Base-by-base conservation (phyloP, 2,329 filamentous ascomycete species). In the Penicillium sp. region DNA sequence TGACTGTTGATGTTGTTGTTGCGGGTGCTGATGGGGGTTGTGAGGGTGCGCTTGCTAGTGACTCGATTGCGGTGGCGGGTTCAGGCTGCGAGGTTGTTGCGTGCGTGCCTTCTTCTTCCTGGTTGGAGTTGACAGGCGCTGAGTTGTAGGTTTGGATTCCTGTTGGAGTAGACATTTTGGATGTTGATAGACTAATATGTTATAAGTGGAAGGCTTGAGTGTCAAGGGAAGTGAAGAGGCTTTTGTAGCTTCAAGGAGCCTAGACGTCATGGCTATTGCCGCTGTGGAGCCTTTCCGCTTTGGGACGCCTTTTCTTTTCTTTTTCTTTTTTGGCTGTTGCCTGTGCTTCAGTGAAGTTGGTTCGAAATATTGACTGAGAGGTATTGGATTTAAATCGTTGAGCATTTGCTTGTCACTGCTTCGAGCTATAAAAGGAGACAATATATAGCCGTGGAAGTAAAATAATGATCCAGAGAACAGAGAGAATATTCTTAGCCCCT, bases 21-120 rank as follows among this genome's bases (percentile, higher is more conserved):
- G 59, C 61, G 41, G 76, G 71, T 29, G 70, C 74, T 55, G 77
- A 75, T 62, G 45, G 48, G 27, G 64, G 57, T 54, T 60, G 49
- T 0, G 63, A 47, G 10, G 59, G 35, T 13, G 60, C 44, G 13
- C 51, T 60, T n/a, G 50, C 54, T 23, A 49, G 59, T 23, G 65
- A 35, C 23, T 67, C 57, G 23, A 60, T 63, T 47, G 59, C 44
- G 45, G 64, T 66, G 58, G 65, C 65, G 59, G 63, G 63, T 60
- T 68, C 54, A 66, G 61, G 59, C 9, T 59, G 47, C 3, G 61
- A 59, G 19, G 60, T 58, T 25, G 63, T 54, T 45, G 62, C 55
- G 8, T 60, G 50, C 6, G 64, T 66, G 35, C 21, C 35, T 25
- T 59, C 60, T 29, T 61, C 53, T 25, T 60, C 43, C 27, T 58